Base-by-base conservation (phyloP, 352 stramenopile species). In the Phytophthora aleatoria region DNA sequence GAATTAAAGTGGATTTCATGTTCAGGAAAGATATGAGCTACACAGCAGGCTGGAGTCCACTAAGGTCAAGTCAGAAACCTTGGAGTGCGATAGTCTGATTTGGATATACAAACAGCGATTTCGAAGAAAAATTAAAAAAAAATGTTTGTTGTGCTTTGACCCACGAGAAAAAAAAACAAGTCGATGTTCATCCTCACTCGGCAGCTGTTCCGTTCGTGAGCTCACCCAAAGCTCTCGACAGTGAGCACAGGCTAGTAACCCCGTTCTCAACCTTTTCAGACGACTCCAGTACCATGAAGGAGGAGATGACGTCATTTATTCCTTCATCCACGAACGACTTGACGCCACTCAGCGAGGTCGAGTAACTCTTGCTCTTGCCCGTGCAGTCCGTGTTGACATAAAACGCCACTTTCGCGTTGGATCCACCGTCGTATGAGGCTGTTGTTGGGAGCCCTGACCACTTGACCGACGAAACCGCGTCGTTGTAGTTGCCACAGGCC, bases 241-340 rank as follows among this genome's bases (percentile, higher is more conserved):
- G 10, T 5, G 36, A 33, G 31, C 61, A 64, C 10, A 69, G 10
- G 12, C 28, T 64, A 3, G n/a, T 55, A 13, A 44, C 30, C 2
- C 61, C 61, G 1, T 64, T 59, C 31, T 64, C 47, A 8, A 64
- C 41, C 3, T 45, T 13, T 16, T 51, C 27, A 3, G 61, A 69
- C 4, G 61, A 20, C 20, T 69, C 20, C 24, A 64, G 48, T 16
- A 69, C 61, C 54, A 64, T 69, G 47, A 64, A 64, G 7, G 61
- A 69, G 3, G 47, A 59, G 39, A 58, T 50, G 0, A 3, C 36
- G 30, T 69, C 61, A 10, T 69, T 69, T 33, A 69, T 53, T 0
- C 35, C 61, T 44, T 43, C 35, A 49, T 64, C 56, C 16, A 42
- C 47, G 26, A 69, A 64, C 6, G 47, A 64, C 3, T 45, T 13